Evolutionary conservation across 495 filamentous ascomycete species (phyloP), one percentile per base, ranked within the genome.

Genomic region (Chaetomidium leptoderma): DNA sequence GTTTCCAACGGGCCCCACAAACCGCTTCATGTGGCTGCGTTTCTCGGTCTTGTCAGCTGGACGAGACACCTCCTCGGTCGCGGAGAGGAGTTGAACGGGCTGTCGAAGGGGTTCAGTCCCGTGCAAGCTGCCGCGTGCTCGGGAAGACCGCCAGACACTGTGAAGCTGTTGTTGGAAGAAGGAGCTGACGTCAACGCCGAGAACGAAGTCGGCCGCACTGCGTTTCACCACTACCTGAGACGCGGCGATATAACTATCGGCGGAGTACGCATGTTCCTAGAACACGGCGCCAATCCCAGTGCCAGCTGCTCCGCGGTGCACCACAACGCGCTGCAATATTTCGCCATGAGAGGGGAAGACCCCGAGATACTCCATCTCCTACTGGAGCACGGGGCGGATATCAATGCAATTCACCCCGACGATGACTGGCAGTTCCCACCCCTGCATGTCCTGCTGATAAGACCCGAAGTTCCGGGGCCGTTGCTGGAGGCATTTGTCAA

Each of bases 91-190:
- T 6, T 61, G 8, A 57, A 64, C 36, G 50, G n/a, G 9, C 24
- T 60, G 6, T 62, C 57, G 6, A 30, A 37, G 3, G 57, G 53
- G 0, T 61, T 36, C 68, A 81, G 75, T 0, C 68, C 76, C 11
- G 60, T 84, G 35, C 81, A 84, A 68, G 68, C 82, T 47, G 81
- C 81, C 0, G 76, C 76, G 11, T 72, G 71, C 23, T 72, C 77
- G 66, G 73, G 71, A 21, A 6, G 24, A 6, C 63, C 74, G 2
- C 45, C 36, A 1, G 73, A 79, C 45, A 76, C 81, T 14, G 72
- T 84, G 26, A 63, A 71, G 54, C 53, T 83, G 47, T 62, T 86
- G 14, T 52, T 84, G 36, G 58, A 69, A n/a, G 68, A 74, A 54
- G 70, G 72, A 2, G 80, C 81, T 6, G 66, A 78, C 53, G 66